Conservation (phyloP, 2,329 filamentous ascomycete genomes). For the Graphium sp. region DNA sequence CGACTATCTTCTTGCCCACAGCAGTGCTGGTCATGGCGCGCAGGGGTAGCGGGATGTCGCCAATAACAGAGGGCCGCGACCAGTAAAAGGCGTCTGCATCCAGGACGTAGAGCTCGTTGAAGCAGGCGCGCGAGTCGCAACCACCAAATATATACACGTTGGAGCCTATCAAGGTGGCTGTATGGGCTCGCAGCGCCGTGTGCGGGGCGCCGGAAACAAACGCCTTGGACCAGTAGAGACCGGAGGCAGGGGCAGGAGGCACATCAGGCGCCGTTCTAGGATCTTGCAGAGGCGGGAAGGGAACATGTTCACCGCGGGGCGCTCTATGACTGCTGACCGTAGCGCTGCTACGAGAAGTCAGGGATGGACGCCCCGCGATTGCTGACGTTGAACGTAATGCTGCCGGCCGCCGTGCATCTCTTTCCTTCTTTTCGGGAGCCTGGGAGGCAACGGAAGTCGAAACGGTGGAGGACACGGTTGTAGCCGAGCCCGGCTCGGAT, state of each 20-base stretch:
- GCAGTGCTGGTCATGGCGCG: slow-evolving; percentile 58
- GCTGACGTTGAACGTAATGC: slow-evolving; percentile 36
- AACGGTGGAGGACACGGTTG: slow-evolving; percentile 1
- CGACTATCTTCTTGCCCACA: slow-evolving; percentile 51
- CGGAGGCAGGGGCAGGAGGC: slow-evolving; percentile 44
- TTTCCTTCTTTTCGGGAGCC: slow-evolving; percentile 11
- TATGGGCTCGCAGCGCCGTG: slow-evolving; percentile 47
- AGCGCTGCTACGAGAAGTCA: slow-evolving; percentile 5
- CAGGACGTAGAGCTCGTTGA: slow-evolving; percentile 52
- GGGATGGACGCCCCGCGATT: slow-evolving; percentile 19
- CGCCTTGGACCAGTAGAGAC: slow-evolving; percentile 58
- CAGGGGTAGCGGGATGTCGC: slow-evolving; percentile 46
- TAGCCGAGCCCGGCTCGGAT: slow-evolving; percentile 9
- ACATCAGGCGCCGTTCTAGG: slow-evolving; percentile 41
- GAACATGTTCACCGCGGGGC: slow-evolving; percentile 21
- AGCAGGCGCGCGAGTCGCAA: slow-evolving; percentile 49
- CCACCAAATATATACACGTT: slow-evolving; percentile 55
- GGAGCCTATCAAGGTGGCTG: slow-evolving; percentile 47
- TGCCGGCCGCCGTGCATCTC: slow-evolving; percentile 17
- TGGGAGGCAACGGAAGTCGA: slow-evolving; percentile 8
- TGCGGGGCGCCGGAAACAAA: slow-evolving; percentile 45
- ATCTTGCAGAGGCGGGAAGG: slow-evolving; percentile 40
- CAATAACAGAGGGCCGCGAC: slow-evolving; percentile 46
- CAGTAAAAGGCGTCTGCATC: slow-evolving; percentile 57
- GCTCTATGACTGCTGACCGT: slow-evolving; percentile 6